phyloP scores from a whole-genome alignment of 257 asterid species.

The Phtheirospermum japonicum region DNA sequence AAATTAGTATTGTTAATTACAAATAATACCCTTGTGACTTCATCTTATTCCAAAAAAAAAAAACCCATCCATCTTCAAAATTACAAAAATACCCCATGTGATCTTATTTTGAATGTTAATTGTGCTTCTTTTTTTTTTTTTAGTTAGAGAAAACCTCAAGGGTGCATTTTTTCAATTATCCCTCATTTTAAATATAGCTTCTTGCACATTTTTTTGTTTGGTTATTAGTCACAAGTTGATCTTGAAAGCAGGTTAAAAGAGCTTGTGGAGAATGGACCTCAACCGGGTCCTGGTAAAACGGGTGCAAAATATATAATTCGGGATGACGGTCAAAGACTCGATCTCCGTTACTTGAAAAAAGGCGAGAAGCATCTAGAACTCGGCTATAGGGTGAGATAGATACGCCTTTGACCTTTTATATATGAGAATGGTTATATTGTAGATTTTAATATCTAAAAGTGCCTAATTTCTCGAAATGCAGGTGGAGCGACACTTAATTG shows the following conservation, averaged over 20 bases:
- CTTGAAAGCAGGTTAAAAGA: slow-evolving; percentile 75
- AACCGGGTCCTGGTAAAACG: slow-evolving; percentile 99
- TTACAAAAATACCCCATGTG: too few species aligned
- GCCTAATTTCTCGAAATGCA: slow-evolving; percentile 38
- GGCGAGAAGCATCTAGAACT: slow-evolving; percentile 92
- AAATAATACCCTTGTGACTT: too few species aligned
- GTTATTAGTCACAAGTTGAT: slow-evolving; percentile 13
- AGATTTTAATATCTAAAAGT: too few species aligned
- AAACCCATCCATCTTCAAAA: too few species aligned
- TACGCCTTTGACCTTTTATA: background rate
- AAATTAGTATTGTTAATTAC: too few species aligned
- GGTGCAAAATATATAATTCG: slow-evolving; percentile 97
- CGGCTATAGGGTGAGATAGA: slow-evolving; percentile 68
- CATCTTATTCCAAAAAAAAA: too few species aligned
- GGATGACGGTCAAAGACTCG: slow-evolving; percentile 99
- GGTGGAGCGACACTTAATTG: slow-evolving; percentile 98
- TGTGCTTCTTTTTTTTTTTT: too few species aligned
- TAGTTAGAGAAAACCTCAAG: too few species aligned
- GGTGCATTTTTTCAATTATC: too few species aligned
- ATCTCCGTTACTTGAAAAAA: slow-evolving; percentile 92
- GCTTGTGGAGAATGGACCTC: slow-evolving; percentile 96
- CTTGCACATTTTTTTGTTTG: slow-evolving; percentile 19
- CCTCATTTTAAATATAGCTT: too few species aligned
- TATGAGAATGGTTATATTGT: slow-evolving; percentile 15
- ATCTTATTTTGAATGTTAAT: too few species aligned